Percentiles rank a stretch among this genome's conserved stretches.
Evolutionary conservation across 805 yeast species (phyloP).

Genomic region (Kodamaea sagamina): DNA sequence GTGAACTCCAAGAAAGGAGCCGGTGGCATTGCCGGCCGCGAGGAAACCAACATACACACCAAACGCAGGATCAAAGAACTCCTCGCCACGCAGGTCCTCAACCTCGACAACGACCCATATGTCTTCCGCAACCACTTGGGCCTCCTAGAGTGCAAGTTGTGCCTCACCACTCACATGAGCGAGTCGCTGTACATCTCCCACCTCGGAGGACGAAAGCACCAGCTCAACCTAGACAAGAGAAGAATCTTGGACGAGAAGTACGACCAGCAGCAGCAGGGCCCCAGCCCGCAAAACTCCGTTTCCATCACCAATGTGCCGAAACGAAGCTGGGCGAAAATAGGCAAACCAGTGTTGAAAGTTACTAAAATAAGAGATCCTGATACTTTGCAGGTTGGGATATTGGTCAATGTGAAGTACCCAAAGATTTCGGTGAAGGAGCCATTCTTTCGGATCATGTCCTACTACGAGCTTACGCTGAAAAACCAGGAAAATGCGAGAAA

Average conservation of each 20-base stretch:
- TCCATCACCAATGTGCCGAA: conserved; percentile 44
- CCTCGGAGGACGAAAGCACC: conserved; percentile 82
- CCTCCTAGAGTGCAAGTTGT: conserved; percentile 76
- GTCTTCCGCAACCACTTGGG: conserved; percentile 85
- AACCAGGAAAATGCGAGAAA: conserved; percentile 41
- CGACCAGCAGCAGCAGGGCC: conserved; percentile 15
- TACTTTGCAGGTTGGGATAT: conserved; percentile 61
- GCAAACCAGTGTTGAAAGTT: conserved; percentile 70
- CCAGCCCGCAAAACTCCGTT: conserved; percentile 13
- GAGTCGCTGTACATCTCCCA: conserved; percentile 84
- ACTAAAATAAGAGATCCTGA: conserved; percentile 67
- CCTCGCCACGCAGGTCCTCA: conserved; percentile 49
- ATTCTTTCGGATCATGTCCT: conserved; percentile 72
- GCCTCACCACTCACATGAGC: conserved; percentile 78
- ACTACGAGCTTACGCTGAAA: conserved; percentile 56
- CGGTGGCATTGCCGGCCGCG: conserved; percentile 82
- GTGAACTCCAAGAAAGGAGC: conserved; percentile 90
- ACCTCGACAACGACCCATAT: conserved; percentile 73
- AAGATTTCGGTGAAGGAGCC: conserved; percentile 55
- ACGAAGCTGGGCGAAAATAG: conserved; percentile 58
- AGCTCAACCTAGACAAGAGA: conserved; percentile 66
- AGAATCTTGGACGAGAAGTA: conserved; percentile 37
- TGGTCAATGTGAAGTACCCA: conserved; percentile 60
- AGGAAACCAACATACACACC: conserved; percentile 68
- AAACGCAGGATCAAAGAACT: conserved; percentile 68